Evolutionary conservation across 495 filamentous ascomycete genomes (phyloP).

Genomic region (Copromyces sp.): DNA sequence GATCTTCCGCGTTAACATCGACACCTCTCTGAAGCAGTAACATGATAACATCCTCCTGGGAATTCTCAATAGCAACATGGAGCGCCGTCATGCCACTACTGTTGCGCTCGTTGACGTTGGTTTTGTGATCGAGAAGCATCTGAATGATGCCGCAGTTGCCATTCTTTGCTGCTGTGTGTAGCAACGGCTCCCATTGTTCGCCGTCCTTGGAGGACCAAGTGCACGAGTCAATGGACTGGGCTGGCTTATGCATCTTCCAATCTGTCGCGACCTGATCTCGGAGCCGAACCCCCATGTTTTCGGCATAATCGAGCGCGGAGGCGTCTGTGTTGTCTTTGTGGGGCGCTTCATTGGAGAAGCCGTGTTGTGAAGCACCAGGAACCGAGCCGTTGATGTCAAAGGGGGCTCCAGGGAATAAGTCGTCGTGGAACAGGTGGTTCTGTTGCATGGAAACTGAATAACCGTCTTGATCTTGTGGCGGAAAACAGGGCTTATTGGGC

Average conservation of each 20-base stretch:
- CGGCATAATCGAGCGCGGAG: not conserved
- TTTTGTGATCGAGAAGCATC: slow-evolving; percentile 2
- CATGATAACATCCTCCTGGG: slow-evolving; percentile 2
- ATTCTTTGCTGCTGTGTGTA: slow-evolving; percentile 3
- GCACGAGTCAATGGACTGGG: not conserved
- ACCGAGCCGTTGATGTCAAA: not conserved
- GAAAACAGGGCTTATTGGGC: not conserved
- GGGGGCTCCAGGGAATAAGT: not conserved
- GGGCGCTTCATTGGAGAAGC: not conserved
- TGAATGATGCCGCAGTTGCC: not conserved
- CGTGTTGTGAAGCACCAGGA: not conserved
- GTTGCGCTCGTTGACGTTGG: slow-evolving; percentile 2
- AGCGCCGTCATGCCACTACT: not conserved
- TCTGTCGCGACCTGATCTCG: not conserved
- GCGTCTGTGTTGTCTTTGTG: not conserved
- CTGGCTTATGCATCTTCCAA: not conserved
- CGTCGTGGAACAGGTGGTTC: not conserved
- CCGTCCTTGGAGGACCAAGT: not conserved
- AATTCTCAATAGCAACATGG: not conserved
- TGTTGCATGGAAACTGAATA: not conserved
- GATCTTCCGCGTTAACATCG: not conserved
- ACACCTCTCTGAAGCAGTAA: not conserved
- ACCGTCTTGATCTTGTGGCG: not conserved
- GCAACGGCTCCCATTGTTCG: slow-evolving; percentile 1
- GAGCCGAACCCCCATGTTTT: not conserved